Evolutionary conservation across 1,139 yeast genomes (phyloP), one percentile per base, ranked within the genome.

Genomic region (Kluyveromyces sp.): DNA sequence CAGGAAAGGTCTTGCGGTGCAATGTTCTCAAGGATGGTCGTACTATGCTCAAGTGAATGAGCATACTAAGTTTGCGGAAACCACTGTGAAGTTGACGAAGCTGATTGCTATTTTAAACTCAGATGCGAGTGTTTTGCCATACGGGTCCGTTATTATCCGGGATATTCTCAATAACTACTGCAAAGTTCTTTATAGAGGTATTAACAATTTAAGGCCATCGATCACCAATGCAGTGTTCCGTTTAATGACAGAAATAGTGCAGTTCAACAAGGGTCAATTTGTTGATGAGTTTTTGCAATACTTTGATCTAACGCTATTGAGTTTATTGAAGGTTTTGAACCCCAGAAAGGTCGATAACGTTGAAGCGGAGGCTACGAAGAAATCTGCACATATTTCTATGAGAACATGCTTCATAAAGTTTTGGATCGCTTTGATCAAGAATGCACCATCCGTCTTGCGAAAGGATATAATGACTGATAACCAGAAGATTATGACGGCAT

Each of bases 151-250:
- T 4, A 64, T 78, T 43, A 75, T 82, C 48, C 72, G 69, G 43
- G 75, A 75, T 25, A 65, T 88, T 7, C 63, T 88, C 25, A 70
- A 72, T 1, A 74, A 72, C 46, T 77, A 84, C 58, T 63, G 75
- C 42, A 84, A 82, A 56, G 75, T 80, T 26, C 68, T 89, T 3
- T 86, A 85, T 64, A 72, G 95, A 56, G 81, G 85, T 27, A 67
- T 89, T 40, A 77, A 74, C 50, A 76, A 79, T 49, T 65, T 74
- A 54, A 75, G 81, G 52, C 78, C 84, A 0, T 69, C 77, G 1
- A 67, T 79, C 7, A 78, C 92, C 1, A 79, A 76, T 47, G 83
- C 95, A 0, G 73, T 77, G 1, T 60, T 88, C 30, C 63, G 74
- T 39, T 58, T 89, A 21, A 64, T 90, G 54, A 69, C 69, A 28